These are phyloP conservation scores for Chlorella sp. DNA, from an alignment of 139 green algal genomes.

Conservation along the genomic window DNA sequence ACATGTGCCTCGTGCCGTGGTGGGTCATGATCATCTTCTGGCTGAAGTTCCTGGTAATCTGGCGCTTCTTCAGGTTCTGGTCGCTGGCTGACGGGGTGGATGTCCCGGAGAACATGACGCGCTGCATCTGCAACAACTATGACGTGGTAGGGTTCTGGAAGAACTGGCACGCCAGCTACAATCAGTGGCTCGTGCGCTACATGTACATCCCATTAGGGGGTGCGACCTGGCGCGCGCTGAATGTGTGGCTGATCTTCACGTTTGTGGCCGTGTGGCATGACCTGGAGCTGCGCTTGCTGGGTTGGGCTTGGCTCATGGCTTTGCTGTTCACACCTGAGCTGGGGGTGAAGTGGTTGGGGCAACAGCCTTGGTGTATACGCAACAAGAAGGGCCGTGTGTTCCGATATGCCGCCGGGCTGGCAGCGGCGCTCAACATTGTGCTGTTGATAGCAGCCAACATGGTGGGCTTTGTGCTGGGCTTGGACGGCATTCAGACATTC, in stretches of 20 bases:
- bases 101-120: constrained; percentile 87
- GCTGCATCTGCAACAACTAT: constrained; percentile 92
- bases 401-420: constrained; percentile 28
- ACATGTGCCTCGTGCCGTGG: constrained; percentile 55
- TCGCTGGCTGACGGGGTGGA: constrained; percentile 75
- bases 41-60: constrained; percentile 82
- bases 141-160: constrained; percentile 89
- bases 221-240: constrained; percentile 23
- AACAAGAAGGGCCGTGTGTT: constrained; percentile 21
- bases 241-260: constrained; percentile 89
- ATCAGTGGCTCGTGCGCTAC: constrained; percentile 87
- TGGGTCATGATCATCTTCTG: constrained; percentile 92
- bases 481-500: too few species aligned
- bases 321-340: constrained; percentile 64
- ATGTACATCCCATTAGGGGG: constrained; percentile 91
- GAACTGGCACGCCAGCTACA: constrained; percentile 89
- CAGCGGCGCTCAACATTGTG: constrained; percentile 55
- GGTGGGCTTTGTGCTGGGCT: constrained; percentile 70
- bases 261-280: constrained; percentile 97
- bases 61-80: constrained; percentile 58
- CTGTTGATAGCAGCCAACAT: constrained; percentile 77
- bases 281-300: constrained; percentile 68
- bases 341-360: constrained; percentile 24
- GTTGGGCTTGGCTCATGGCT: constrained; percentile 79
- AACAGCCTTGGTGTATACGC: too few species aligned